phyloP scores from a whole-genome alignment of 1,284 basidiomycete genomes.

The Cutaneotrichosporon mucoides region DNA sequence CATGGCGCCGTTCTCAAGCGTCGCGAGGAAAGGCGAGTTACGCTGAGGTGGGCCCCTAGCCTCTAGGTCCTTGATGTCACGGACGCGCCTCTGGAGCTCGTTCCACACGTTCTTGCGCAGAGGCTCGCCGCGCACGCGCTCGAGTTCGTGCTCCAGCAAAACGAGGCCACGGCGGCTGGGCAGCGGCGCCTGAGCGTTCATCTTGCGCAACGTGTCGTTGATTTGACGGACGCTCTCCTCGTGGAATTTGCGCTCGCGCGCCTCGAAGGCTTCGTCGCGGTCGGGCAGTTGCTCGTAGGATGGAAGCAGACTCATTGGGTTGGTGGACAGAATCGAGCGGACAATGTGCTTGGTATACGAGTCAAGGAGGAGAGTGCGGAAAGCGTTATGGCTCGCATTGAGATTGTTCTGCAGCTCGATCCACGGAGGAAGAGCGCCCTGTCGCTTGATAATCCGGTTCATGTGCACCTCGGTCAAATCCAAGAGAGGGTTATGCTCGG shows the following conservation, averaged over 20 bases:
- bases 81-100: slow-evolving; percentile 28
- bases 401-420: slow-evolving; percentile 73
- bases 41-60: not conserved
- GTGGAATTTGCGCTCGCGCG: slow-evolving; percentile 66
- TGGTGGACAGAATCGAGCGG: slow-evolving; percentile 55
- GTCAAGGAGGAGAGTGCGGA: slow-evolving; percentile 59
- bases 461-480: slow-evolving; percentile 63
- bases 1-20: not conserved
- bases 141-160: slow-evolving; percentile 58
- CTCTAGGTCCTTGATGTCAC: slow-evolving; percentile 8
- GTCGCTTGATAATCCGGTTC: slow-evolving; percentile 78
- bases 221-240: slow-evolving; percentile 64
- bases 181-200: slow-evolving; percentile 74
- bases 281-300: slow-evolving; percentile 53
- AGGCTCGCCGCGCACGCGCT: slow-evolving; percentile 56
- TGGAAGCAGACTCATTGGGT: slow-evolving; percentile 45
- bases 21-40: slow-evolving; percentile 3
- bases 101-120: slow-evolving; percentile 37
- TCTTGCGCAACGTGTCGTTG: slow-evolving; percentile 68
- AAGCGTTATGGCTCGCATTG: slow-evolving; percentile 58
- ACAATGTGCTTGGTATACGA: slow-evolving; percentile 57
- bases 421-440: slow-evolving; percentile 83
- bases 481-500: slow-evolving; percentile 77
- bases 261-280: slow-evolving; percentile 70
- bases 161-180: slow-evolving; percentile 64